Conservation (phyloP, 768 basidiomycete species). For the Lactarius evosmus region DNA sequence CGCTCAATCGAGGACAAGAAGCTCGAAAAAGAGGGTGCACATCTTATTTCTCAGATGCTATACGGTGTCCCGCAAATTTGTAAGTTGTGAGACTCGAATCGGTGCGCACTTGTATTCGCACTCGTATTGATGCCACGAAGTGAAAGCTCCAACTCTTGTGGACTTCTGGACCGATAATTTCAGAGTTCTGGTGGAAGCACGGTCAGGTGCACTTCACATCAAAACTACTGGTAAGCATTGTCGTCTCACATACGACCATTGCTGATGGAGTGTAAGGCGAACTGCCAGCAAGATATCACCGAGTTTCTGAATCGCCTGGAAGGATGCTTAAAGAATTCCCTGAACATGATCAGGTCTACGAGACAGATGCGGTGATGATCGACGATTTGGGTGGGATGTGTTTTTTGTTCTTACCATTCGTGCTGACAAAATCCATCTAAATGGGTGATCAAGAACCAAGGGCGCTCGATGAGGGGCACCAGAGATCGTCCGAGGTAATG, state of each 20-base stretch:
- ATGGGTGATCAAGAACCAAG: not conserved
- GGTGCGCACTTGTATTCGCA: slow-evolving; percentile 1
- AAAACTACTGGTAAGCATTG: slow-evolving; percentile 37
- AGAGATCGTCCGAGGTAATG: slow-evolving; percentile 60
- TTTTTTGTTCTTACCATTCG: not conserved
- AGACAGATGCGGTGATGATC: not conserved
- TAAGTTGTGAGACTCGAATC: slow-evolving; percentile 36
- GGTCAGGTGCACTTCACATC: slow-evolving; percentile 44
- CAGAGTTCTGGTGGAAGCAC: slow-evolving; percentile 65
- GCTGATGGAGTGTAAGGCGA: slow-evolving; percentile 35
- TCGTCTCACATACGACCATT: not conserved
- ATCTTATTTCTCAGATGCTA: slow-evolving; percentile 58
- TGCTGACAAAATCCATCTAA: not conserved
- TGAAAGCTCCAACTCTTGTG: slow-evolving; percentile 60
- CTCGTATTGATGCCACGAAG: slow-evolving; percentile 38
- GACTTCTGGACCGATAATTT: slow-evolving; percentile 76
- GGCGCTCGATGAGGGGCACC: slow-evolving; percentile 30
- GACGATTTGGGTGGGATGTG: slow-evolving; percentile 6
- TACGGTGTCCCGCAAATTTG: slow-evolving; percentile 64
- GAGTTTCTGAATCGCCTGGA: slow-evolving; percentile 30
- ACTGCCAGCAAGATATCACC: slow-evolving; percentile 50
- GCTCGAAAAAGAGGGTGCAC: slow-evolving; percentile 52
- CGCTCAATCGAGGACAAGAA: slow-evolving; percentile 51
- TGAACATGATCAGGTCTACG: slow-evolving; percentile 5
- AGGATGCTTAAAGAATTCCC: not conserved